These are phyloP conservation scores for Lenzites betulinus DNA, from an alignment of 768 basidiomycete genomes.

Conservation along the genomic window DNA sequence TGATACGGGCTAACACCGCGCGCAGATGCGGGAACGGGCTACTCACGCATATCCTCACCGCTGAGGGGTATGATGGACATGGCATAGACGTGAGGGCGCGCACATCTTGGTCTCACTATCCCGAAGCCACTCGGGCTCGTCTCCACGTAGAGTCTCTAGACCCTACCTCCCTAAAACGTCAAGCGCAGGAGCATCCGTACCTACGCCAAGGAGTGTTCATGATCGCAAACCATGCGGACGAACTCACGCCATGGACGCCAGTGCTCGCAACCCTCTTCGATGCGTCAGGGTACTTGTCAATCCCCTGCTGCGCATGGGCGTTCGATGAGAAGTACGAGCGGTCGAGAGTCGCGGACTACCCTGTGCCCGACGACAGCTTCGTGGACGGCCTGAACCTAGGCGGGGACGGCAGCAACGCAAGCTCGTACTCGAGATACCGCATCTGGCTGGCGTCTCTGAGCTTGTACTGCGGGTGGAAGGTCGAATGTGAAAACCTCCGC, in stretches of 20 bases:
- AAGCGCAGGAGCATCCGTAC: slow-evolving; percentile 24
- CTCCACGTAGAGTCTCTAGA: slow-evolving; percentile 75
- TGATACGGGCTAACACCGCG: neutral
- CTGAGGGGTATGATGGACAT: slow-evolving; percentile 82
- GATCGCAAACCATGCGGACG: slow-evolving; percentile 96
- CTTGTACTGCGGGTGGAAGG: slow-evolving; percentile 76
- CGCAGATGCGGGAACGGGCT: slow-evolving; percentile 89
- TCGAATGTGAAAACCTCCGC: slow-evolving; percentile 83
- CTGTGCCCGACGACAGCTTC: slow-evolving; percentile 30
- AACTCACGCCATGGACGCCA: slow-evolving; percentile 93
- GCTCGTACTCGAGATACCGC: slow-evolving; percentile 80
- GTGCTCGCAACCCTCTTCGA: slow-evolving; percentile 65
- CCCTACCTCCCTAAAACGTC: slow-evolving; percentile 42
- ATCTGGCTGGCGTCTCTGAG: slow-evolving; percentile 83
- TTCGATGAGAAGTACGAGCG: slow-evolving; percentile 71
- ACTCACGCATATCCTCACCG: slow-evolving; percentile 80
- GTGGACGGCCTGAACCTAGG: slow-evolving; percentile 57
- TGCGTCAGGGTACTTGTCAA: slow-evolving; percentile 72
- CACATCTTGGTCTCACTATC: slow-evolving; percentile 82
- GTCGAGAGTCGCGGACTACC: slow-evolving; percentile 36
- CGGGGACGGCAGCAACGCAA: slow-evolving; percentile 57
- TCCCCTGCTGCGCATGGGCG: slow-evolving; percentile 90
- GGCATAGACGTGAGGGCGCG: slow-evolving; percentile 89
- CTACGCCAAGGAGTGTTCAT: slow-evolving; percentile 63
- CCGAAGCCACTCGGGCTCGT: slow-evolving; percentile 55